Conservation (phyloP, 164 flowering plant genomes). For the Nymphaea thermarum region DNA sequence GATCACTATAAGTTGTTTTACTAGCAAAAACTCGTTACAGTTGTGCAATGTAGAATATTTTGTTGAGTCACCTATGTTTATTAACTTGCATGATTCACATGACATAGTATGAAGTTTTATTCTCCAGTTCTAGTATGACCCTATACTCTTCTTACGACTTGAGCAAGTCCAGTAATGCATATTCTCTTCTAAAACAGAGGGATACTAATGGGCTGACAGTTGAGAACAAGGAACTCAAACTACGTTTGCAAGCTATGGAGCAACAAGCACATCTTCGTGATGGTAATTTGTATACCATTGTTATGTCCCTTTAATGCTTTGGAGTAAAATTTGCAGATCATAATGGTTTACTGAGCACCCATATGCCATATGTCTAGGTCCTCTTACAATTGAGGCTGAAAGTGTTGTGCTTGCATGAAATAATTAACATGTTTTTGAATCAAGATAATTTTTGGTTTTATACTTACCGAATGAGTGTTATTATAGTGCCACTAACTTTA, state of each 20-base stretch:
- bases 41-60: not conserved
- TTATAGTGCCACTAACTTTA: too few relatives aligned
- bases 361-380: not conserved
- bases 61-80: too few relatives aligned
- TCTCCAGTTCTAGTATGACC: not conserved
- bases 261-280: slow-evolving; percentile 96
- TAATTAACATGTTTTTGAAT: not conserved
- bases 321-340: too few relatives aligned
- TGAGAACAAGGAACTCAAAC: slow-evolving; percentile 89
- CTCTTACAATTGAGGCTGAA: too few relatives aligned
- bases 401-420: too few relatives aligned
- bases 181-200: slow-evolving; percentile 34
- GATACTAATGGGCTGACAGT: slow-evolving; percentile 65
- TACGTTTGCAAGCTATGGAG: slow-evolving; percentile 85
- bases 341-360: not conserved
- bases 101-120: not conserved
- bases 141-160: not conserved
- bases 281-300: slow-evolving; percentile 29
- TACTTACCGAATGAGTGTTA: not conserved
- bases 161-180: not conserved
- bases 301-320: not conserved
- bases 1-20: not conserved
- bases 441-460: not conserved
- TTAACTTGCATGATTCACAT: too few relatives aligned
- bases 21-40: not conserved